Evolutionary conservation across 768 basidiomycete species (phyloP).

Genomic region (Lactifluus hygrophoroides): DNA sequence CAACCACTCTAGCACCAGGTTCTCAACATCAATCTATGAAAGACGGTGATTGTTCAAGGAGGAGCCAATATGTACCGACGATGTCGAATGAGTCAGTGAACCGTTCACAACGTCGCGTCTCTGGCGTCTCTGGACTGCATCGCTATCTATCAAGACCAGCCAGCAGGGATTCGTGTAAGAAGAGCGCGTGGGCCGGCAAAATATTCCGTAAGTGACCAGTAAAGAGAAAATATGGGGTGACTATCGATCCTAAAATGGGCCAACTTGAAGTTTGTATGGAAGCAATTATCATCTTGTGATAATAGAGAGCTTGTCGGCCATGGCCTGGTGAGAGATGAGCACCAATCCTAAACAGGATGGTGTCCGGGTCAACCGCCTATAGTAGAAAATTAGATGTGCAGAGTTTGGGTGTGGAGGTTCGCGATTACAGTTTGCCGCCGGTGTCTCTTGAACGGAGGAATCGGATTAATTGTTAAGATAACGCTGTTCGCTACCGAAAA

Average conservation of each 20-base stretch:
- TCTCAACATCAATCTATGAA: background rate
- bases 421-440: background rate
- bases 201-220: background rate
- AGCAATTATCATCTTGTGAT: background rate
- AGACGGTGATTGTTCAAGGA: too few relatives aligned
- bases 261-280: background rate
- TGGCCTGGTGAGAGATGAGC: too few relatives aligned
- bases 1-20: too few relatives aligned
- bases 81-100: background rate
- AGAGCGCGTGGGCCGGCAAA: background rate
- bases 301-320: too few relatives aligned
- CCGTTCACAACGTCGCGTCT: too few relatives aligned
- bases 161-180: background rate
- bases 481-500: slow-evolving; percentile 5
- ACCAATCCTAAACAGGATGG: background rate
- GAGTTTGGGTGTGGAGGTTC: background rate
- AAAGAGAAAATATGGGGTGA: background rate
- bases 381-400: background rate
- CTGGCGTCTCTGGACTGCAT: background rate
- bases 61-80: too few relatives aligned
- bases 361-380: background rate
- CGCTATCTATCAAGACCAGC: background rate
- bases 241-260: background rate
- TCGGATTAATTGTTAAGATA: too few relatives aligned
- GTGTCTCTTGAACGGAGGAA: background rate